phyloP scores from a whole-genome alignment of 345 rosid genomes.

The Syzygium grande region DNA sequence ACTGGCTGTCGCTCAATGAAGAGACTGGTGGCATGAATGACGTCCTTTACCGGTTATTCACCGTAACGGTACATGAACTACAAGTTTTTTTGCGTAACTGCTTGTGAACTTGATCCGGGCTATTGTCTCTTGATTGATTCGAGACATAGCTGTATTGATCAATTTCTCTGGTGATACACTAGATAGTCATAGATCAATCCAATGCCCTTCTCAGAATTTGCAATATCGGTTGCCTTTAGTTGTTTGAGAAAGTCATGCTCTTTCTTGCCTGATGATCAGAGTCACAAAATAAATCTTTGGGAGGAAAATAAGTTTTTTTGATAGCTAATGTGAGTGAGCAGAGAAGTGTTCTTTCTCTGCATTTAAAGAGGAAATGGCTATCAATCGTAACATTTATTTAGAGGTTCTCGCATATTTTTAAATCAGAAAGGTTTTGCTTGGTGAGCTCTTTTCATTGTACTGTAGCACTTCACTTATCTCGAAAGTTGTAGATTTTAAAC shows the following conservation, averaged over 20 bases:
- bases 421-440: background rate
- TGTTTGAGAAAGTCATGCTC: background rate
- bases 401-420: background rate
- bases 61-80: constrained; percentile 40
- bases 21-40: constrained; percentile 99
- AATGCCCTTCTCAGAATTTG: background rate
- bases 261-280: background rate
- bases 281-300: background rate
- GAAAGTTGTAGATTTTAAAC: background rate
- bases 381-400: background rate
- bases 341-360: background rate
- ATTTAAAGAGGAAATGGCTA: background rate
- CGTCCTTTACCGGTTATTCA: constrained; percentile 66
- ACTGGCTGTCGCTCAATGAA: constrained; percentile 75
- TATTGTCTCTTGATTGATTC: background rate
- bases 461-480: background rate
- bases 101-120: background rate
- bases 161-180: background rate
- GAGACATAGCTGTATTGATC: background rate
- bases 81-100: background rate
- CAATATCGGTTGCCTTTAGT: background rate
- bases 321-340: background rate
- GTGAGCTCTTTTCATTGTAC: background rate
- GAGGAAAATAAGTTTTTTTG: background rate
- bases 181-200: background rate